Conservation (phyloP, 73 alveolate species). For the Paramecium sexaurelia region DNA sequence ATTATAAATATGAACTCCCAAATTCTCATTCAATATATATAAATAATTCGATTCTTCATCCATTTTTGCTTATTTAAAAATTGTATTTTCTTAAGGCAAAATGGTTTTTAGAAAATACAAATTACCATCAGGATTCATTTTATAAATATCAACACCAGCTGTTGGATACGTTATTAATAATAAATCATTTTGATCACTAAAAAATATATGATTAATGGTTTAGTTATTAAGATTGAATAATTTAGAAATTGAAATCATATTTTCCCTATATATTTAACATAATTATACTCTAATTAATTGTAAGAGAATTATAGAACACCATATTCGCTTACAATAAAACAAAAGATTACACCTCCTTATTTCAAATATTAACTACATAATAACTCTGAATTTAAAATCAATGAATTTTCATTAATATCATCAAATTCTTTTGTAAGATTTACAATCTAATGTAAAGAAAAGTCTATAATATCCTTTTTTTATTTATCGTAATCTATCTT, state of each 20-base stretch:
- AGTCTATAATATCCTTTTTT: not conserved
- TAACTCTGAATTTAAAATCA: not conserved
- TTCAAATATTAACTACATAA: not conserved
- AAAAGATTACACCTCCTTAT: not conserved
- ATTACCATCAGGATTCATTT: not conserved
- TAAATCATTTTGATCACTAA: not conserved
- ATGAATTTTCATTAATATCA: not conserved
- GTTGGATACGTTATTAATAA: not conserved
- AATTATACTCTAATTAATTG: not conserved
- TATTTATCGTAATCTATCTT: not conserved
- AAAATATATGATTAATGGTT: not conserved
- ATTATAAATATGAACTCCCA: conserved; percentile 30
- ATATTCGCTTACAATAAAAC: not conserved
- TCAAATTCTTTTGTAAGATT: not conserved
- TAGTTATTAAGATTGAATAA: not conserved
- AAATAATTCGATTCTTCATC: not conserved
- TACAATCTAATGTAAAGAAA: not conserved
- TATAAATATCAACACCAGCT: not conserved
- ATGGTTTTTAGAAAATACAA: not conserved
- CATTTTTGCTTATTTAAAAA: not conserved
- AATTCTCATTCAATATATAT: not conserved
- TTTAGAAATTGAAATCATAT: not conserved
- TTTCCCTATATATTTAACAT: not conserved
- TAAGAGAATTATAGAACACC: not conserved
- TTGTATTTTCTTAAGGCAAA: not conserved